These are phyloP conservation scores for Trametes coccinea DNA, from an alignment of 768 basidiomycete genomes.

Conservation along the genomic window DNA sequence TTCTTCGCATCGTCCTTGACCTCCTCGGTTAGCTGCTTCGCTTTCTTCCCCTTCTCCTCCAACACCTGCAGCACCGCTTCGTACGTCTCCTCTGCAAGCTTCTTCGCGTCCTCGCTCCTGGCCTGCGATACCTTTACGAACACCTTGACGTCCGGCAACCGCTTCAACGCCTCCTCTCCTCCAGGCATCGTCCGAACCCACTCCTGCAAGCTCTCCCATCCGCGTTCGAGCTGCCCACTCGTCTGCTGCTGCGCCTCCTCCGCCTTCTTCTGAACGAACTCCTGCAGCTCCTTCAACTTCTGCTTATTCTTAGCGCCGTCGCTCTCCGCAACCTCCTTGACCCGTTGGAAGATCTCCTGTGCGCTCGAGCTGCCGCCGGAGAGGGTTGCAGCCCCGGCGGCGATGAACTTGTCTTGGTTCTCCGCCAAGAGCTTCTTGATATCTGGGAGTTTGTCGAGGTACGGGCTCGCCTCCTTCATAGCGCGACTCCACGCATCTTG, in stretches of 20 bases:
- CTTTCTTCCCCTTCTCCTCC: conserved; percentile 34
- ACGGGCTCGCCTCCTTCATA: conserved; percentile 27
- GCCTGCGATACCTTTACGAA: conserved; percentile 28
- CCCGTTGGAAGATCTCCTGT: conserved; percentile 29
- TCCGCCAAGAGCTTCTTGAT: conserved; percentile 30
- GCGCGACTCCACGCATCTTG: conserved; percentile 31
- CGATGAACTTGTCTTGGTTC: conserved; percentile 30
- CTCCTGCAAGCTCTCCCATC: conserved; percentile 30
- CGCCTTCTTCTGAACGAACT: conserved; percentile 31
- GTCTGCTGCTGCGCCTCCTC: conserved; percentile 27
- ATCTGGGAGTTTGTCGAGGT: conserved; percentile 33
- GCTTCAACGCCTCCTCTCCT: conserved; percentile 31
- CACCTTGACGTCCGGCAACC: conserved; percentile 29
- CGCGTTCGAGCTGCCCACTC: conserved; percentile 9
- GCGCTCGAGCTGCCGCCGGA: conserved; percentile 14
- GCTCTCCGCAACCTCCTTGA: conserved; percentile 29
- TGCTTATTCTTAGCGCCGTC: conserved; percentile 28
- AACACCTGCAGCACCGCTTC: conserved; percentile 32
- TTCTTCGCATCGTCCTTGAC: conserved; percentile 29
- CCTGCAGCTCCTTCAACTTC: conserved; percentile 32
- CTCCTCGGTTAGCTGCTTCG: conserved; percentile 29
- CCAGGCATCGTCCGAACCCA: conserved; percentile 32
- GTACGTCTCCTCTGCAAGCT: conserved; percentile 35
- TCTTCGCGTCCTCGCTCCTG: conserved; percentile 32
- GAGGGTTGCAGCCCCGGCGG: conserved; percentile 19